Evolutionary conservation across 2,329 filamentous ascomycete species (phyloP), one percentile per base, ranked within the genome.

Genomic region (Aspergillus fijiensis): DNA sequence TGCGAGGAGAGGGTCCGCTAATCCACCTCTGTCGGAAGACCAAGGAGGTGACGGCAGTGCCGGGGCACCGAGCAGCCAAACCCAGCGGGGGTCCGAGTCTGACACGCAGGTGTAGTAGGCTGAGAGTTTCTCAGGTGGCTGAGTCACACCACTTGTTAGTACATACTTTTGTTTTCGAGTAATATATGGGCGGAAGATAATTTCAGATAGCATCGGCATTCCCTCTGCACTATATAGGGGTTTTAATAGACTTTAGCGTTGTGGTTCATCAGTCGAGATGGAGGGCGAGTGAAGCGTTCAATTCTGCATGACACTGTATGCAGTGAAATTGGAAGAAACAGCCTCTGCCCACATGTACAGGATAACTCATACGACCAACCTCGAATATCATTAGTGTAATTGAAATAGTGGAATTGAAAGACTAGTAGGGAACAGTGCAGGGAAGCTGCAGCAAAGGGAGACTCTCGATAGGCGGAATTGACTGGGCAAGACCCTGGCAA

Each of bases 381-480:
- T 16, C 12, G 6, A 45, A 10, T n/a, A 19, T 45, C 3, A 19
- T 35, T 16, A 35, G 14, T 35, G 11, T 35, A 35, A 12, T 16
- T 16, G 14, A 4, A 4, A 12, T 35, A 2, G 7, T 45, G 5
- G 14, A 19, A 16, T 19, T 9, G 39, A 45, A n/a, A 16, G 16
- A 35, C 33, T 35, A 35, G 33, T 5, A 16, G 16, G 5, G 39
- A 12, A 9, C 14, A 45, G 39, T 19, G 39, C 39, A 45, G 39
- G 39, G 12, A 45, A n/a, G n/a, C 2, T 45, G 39, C 39, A 45
- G 42, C 58, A 52, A 52, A 31, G 25, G n/a, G 47, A 33, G 42
- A n/a, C 14, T 48, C 25, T 56, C 56, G 50, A 63, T 63, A 61
- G 56, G 61, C 61, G 61, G 61, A 59, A 60, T 61, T 61, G 59